Base-by-base conservation (phyloP, 305 asterid genomes). In the Rubia peregrina region DNA sequence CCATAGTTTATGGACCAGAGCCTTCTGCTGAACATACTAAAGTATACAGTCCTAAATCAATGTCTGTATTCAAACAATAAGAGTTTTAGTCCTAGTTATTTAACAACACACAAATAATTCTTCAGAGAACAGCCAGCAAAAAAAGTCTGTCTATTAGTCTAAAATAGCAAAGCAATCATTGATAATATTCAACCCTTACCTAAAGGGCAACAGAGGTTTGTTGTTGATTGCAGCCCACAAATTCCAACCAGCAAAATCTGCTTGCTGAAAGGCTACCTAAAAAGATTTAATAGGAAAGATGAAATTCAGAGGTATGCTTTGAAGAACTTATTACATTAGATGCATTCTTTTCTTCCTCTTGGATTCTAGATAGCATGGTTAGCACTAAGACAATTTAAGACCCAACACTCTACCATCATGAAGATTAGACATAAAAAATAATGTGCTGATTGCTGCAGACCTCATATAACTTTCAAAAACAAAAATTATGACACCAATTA, bases 231-330 rank as follows among this genome's bases (percentile, higher is more conserved):
- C 96, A 74, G 98, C 98, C 98, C 98, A 94, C n/a, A 94, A 77
- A 84, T 91, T 94, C 98, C 98, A 94, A 84, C 96, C 97, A 26
- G 96, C 88, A 79, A 91, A 89, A 83, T 94, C 98, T 55, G 98
- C 96, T 85, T 94, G 96, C 82, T 94, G 98, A 78, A 90, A 88
- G 73, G 98, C 98, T 69, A 94, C 98, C 96, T 93, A 85, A 48
- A 61, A 79, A 38, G 62, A 46, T 73, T 51, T 73, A 65, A 61
- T 38, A 71, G 63, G 71, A 76, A 42, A 61, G 60, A 67, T 42
- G 26, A 68, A 65, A 46, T 48, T 69, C 10, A 69, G 68, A 43
- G 13, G 70, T 24, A 60, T 10, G n/a, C 21, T 8, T n/a, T 12
- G 7, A 61, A 60, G 38, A 21, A 12, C 9, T 48, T 68, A 5